Evolutionary conservation across 805 yeast species (phyloP).

Genomic region (Saccharomyces paradoxus): DNA sequence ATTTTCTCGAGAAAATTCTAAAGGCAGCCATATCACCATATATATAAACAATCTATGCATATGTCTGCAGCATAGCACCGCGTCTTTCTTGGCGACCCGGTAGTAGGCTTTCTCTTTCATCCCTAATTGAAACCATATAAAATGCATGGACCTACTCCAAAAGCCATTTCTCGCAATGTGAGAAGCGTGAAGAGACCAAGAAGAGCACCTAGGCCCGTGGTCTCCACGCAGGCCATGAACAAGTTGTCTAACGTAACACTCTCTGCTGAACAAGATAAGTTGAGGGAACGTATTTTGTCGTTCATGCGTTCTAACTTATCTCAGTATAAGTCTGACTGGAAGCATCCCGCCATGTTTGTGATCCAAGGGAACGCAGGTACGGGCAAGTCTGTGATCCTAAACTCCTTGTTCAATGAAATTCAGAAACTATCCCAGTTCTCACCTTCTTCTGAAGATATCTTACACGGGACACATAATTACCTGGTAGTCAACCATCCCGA

Average conservation of each 20-base stretch:
- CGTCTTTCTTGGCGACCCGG: not conserved
- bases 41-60: not conserved
- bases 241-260: conserved; percentile 31
- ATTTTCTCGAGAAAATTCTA: not conserved
- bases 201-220: not conserved
- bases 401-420: conserved; percentile 37
- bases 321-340: conserved; percentile 9
- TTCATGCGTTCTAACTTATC: conserved; percentile 26
- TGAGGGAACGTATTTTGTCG: conserved; percentile 26
- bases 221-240: conserved; percentile 28
- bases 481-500: conserved; percentile 42
- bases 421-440: conserved; percentile 26
- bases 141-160: not conserved
- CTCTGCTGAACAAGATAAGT: conserved; percentile 32
- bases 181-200: not conserved
- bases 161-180: not conserved
- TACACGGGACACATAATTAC: conserved; percentile 31
- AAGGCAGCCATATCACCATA: not conserved
- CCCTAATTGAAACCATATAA: not conserved
- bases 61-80: not conserved
- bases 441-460: conserved; percentile 8
- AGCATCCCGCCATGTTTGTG: conserved; percentile 32
- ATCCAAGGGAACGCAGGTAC: conserved; percentile 45
- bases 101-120: not conserved
- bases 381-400: conserved; percentile 39